A percentile compares a stretch with the other conserved stretches of the same genome.
phyloP scores from a whole-genome alignment of 495 filamentous ascomycete species.

The Xylaria scruposa region DNA sequence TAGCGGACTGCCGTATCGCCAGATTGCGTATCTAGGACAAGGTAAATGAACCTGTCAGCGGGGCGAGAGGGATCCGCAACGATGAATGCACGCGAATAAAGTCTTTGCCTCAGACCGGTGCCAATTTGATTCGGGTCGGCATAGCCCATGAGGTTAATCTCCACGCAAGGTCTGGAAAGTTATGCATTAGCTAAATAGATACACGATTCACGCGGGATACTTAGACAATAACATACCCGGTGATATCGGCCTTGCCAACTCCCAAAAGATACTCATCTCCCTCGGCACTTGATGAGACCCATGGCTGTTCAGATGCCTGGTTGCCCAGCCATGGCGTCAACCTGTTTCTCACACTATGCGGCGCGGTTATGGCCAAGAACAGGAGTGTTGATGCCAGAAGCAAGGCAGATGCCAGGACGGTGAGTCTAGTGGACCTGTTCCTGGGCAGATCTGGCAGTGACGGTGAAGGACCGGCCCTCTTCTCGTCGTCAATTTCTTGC shows the following conservation, averaged over 20 bases:
- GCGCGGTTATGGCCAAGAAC: conserved; percentile 12
- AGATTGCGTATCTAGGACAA: conserved; percentile 86
- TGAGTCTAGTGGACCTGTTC: conserved; percentile 13
- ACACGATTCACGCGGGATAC: not conserved
- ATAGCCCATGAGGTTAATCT: conserved; percentile 93
- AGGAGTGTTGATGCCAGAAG: conserved; percentile 11
- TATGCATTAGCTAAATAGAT: conserved; percentile 24
- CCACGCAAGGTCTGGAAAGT: conserved; percentile 75
- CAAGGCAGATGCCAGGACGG: not conserved
- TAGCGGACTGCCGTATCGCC: conserved; percentile 91
- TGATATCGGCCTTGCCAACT: conserved; percentile 93
- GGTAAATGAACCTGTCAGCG: conserved; percentile 80
- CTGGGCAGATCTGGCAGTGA: not conserved
- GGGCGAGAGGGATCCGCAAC: conserved; percentile 71
- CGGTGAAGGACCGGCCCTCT: conserved; percentile 24
- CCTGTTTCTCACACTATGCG: conserved; percentile 5
- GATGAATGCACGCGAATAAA: conserved; percentile 92
- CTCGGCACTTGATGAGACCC: conserved; percentile 5
- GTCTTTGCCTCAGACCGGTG: conserved; percentile 83
- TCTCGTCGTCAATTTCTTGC: conserved; percentile 15
- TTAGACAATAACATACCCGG: conserved; percentile 63
- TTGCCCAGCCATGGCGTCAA: conserved; percentile 8
- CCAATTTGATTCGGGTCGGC: conserved; percentile 86
- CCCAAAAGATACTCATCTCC: conserved; percentile 77
- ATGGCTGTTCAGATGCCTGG: not conserved